A percentile compares a stretch with the other conserved stretches of the same genome.
phyloP scores from a whole-genome alignment of 805 yeast species.

The Maudiozyma saulgeensis region DNA sequence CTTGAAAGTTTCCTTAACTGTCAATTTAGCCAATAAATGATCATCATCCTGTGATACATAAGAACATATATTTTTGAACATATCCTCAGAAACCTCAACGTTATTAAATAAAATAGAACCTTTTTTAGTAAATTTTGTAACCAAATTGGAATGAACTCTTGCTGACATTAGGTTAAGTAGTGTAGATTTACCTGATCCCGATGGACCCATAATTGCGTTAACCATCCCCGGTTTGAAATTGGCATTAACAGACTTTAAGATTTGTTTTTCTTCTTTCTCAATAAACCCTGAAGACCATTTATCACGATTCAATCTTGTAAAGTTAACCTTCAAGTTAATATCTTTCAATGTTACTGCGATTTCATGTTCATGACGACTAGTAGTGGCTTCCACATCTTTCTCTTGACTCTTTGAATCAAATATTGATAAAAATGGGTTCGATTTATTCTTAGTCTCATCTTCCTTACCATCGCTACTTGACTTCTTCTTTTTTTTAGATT shows the following conservation, averaged over 20 bases:
- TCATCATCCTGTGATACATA: conserved; percentile 80
- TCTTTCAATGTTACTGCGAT: conserved; percentile 11
- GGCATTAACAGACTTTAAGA: conserved; percentile 41
- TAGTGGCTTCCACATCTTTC: conserved; percentile 13
- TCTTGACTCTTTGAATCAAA: conserved; percentile 1
- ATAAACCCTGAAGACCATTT: conserved; percentile 7
- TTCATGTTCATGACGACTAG: conserved; percentile 1
- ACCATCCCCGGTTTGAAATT: conserved; percentile 45
- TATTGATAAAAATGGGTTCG: conserved; percentile 1
- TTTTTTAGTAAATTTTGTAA: conserved; percentile 22
- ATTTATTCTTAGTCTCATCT: background rate
- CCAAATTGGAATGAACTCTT: conserved; percentile 34
- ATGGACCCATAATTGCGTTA: conserved; percentile 73
- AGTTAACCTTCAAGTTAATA: conserved; percentile 10
- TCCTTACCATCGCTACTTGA: background rate
- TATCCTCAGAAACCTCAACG: conserved; percentile 26
- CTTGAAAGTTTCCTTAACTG: conserved; percentile 67
- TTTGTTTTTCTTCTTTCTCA: conserved; percentile 23
- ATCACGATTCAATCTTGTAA: conserved; percentile 3
- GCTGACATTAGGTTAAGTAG: conserved; percentile 54
- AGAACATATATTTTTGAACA: conserved; percentile 44
- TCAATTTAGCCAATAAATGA: conserved; percentile 56
- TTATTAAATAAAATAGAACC: conserved; percentile 41
- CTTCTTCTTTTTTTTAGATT: conserved; percentile 9
- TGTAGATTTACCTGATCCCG: conserved; percentile 72